Base-by-base conservation (phyloP, 306 rosid species). In the Rubus parviflorus region DNA sequence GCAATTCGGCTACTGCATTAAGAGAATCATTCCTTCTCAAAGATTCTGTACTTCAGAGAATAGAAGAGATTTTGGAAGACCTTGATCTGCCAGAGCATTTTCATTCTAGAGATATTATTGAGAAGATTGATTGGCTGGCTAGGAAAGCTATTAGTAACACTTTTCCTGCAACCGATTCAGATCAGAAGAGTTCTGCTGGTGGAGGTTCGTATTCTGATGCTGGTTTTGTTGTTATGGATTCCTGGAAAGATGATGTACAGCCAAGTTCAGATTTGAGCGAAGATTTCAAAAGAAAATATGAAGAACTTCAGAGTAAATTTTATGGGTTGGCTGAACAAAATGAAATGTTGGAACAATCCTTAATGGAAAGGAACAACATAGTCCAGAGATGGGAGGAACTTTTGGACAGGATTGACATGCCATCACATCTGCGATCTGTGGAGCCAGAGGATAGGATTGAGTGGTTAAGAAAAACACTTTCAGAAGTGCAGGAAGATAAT, bases 21-120 rank as follows among this genome's bases (percentile, higher is more conserved):
- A 86, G 99, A 81, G 99, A 96, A 90, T 96, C 99, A 13, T 96
- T 96, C 85, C 98, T 96, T 82, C 96, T 88, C 49, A 96, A 96
- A 83, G 99, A 96, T 86, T 96, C 99, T 70, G 86, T 84, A 72
- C 98, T 96, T 81, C 99, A 96, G 90, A 88, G 97, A 82, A 92
- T 96, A 85, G 99, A 96, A 86, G 99, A 96, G 89, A 86, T 92
- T 79, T 79, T 96, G 75, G 99, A 96, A 81, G 98, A 91, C 82
- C 85, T 92, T 48, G 99, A 96, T 86, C 90, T 96, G 75, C 97
- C 99, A 15, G 99, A 96, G 88, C 95, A 91, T 81, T 96, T 96
- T 88, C 98, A 96, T 88, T 86, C 99, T 17, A 83, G 89, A 74
- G 96, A 96, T 83, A 89, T 85, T 78, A 90, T 96, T 85, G 98